phyloP scores from a whole-genome alignment of 1,284 basidiomycete genomes.

The Porodaedalea pini region DNA sequence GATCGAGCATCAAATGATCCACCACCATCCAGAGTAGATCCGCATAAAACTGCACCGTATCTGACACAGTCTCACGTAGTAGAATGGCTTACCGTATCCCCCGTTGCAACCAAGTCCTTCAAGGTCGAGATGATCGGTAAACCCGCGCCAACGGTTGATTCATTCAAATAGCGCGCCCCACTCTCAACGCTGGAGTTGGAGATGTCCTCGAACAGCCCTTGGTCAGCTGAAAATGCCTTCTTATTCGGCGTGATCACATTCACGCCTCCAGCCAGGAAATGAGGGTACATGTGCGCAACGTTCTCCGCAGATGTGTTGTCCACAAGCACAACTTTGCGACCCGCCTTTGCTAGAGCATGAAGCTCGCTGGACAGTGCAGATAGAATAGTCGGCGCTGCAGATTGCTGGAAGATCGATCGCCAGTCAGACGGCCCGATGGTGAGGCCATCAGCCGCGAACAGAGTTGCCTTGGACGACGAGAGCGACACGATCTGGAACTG shows the following conservation, averaged over 20 bases:
- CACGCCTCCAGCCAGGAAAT: slow-evolving; percentile 76
- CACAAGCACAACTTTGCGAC: slow-evolving; percentile 73
- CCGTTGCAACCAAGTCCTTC: slow-evolving; percentile 88
- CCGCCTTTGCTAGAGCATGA: slow-evolving; percentile 40
- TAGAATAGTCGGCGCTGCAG: slow-evolving; percentile 35
- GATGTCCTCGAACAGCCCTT: slow-evolving; percentile 72
- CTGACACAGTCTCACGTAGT: no score
- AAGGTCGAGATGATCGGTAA: slow-evolving; percentile 90
- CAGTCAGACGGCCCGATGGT: slow-evolving; percentile 35
- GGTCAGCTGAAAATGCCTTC: slow-evolving; percentile 86
- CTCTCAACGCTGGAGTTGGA: slow-evolving; percentile 49
- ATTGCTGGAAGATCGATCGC: slow-evolving; percentile 20
- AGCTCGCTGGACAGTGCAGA: slow-evolving; percentile 45
- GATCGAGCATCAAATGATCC: no score
- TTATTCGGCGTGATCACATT: slow-evolving; percentile 97
- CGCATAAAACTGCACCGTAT: no score
- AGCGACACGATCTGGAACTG: slow-evolving; percentile 75
- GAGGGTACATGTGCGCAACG: slow-evolving; percentile 83
- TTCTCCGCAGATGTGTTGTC: slow-evolving; percentile 91
- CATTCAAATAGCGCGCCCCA: slow-evolving; percentile 77
- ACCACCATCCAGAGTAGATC: no score
- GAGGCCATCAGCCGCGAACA: slow-evolving; percentile 53
- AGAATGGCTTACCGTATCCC: slow-evolving; percentile 67
- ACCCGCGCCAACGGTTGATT: slow-evolving; percentile 95
- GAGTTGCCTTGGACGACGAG: slow-evolving; percentile 70